A percentile compares a stretch with the other conserved stretches of the same genome.
phyloP scores from a whole-genome alignment of 257 asterid species.

The Apocynum venetum region DNA sequence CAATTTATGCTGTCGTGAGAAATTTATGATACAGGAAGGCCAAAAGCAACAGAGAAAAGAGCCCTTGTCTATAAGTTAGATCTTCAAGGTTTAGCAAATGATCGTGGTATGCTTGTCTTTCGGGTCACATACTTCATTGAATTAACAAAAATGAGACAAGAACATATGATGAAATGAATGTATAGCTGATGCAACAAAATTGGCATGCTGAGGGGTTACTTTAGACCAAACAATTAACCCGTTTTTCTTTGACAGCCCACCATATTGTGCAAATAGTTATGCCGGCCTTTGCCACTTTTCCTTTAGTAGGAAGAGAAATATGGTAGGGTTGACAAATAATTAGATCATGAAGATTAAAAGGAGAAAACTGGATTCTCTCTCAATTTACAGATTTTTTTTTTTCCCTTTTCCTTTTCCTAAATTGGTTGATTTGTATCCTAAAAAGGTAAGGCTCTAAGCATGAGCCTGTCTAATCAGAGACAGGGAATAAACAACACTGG shows the following conservation, averaged over 20 bases:
- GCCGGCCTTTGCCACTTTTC: slow-evolving; percentile 4
- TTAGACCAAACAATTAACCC: background rate
- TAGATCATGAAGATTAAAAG: slow-evolving; percentile 13
- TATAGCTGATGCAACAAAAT: background rate
- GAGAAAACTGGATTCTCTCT: slow-evolving; percentile 37
- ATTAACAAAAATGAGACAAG: background rate
- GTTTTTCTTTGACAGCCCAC: background rate
- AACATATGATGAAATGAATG: background rate
- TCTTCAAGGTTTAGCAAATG: too few relatives aligned
- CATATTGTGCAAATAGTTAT: background rate
- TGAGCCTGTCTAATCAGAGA: slow-evolving; percentile 21
- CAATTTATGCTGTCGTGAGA: too few relatives aligned
- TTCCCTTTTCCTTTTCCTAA: slow-evolving; percentile 15
- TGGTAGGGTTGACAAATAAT: slow-evolving; percentile 6
- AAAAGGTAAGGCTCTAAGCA: slow-evolving; percentile 26
- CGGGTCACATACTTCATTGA: background rate
- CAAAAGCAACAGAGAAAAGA: too few relatives aligned
- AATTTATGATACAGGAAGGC: too few relatives aligned
- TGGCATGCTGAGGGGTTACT: background rate
- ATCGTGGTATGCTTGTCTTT: background rate
- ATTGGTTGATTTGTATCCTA: slow-evolving; percentile 24
- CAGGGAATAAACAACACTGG: slow-evolving; percentile 13
- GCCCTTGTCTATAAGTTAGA: too few relatives aligned
- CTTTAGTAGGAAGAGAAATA: slow-evolving; percentile 10
- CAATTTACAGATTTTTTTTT: slow-evolving; percentile 42